Base-by-base conservation (phyloP, 352 stramenopile genomes). In the Lagenidium sp. region DNA sequence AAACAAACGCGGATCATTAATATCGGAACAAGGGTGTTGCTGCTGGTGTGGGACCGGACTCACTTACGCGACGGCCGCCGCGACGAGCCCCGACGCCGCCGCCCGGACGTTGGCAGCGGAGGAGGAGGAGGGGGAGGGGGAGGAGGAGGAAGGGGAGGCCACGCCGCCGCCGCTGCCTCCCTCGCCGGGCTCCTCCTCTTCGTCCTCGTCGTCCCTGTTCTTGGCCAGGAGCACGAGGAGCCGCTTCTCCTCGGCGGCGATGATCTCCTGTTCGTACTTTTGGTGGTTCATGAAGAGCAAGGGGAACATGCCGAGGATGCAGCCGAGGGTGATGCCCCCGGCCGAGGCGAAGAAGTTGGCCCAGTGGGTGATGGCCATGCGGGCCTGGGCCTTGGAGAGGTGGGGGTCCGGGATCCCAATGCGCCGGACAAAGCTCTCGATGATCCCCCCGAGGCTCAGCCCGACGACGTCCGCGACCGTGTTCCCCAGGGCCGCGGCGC, bases 391-490 rank as follows among this genome's bases (percentile, higher is more conserved):
- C 26, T 79, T 79, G 21, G 80, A 88, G 13, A 95, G 65, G 49
- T 72, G 55, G 6, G 79, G 78, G 39, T 93, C 74, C 0, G 71
- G 68, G 37, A 87, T 87, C 13, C 69, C 70, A 15, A 79, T 36
- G 29, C 68, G 69, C 3, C 77, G 68, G 43, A 82, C 79, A 39
- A 88, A 74, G 26, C 59, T 68, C 50, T 93, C 82, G 42, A 99
- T 95, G 16, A 95, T 64, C 19, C 92, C 92, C 34, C 92, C 94
- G 11, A 98, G 69, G 50, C 85, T 95, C 25, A 98, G 77, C 6
- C 94, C 94, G 4, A 89, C 75, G 15, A 98, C 70, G 64, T 98
- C 94, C 19, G 73, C 84, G 25, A 98, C 79, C 20, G 96, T 96
- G 61, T 98, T 98, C 15, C 93, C 88, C 40, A 98, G 68, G 10